phyloP scores from a whole-genome alignment of 208 protist species.

The Trypanosomatidae sp. region DNA sequence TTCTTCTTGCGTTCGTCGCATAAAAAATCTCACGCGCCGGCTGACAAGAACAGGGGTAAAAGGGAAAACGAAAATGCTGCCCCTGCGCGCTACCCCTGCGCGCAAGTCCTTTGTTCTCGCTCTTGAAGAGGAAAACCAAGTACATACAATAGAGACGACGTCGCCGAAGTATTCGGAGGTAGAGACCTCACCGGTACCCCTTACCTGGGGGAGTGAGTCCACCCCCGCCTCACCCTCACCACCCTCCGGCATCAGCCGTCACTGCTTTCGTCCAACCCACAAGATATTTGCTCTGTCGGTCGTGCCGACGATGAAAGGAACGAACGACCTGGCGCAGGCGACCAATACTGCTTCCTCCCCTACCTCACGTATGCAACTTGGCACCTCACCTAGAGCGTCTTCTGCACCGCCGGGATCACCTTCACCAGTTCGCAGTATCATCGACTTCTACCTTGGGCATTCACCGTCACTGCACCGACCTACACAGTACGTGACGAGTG shows the following conservation, averaged over 20 bases:
- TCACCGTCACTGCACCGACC: slow-evolving; percentile 10
- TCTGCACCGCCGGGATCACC: neutral
- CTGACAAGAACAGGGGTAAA: neutral
- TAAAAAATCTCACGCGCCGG: neutral
- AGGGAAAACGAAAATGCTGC: neutral
- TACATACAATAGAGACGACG: neutral
- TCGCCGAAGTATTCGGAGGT: slow-evolving; percentile 6
- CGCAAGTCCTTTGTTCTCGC: neutral
- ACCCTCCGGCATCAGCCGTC: neutral
- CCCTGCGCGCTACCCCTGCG: neutral
- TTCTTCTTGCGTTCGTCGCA: neutral
- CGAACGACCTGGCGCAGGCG: neutral
- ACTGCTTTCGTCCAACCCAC: neutral
- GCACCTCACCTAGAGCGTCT: neutral
- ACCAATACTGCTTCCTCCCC: neutral
- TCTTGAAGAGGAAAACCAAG: neutral
- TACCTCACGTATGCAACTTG: neutral
- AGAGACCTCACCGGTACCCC: slow-evolving; percentile 2
- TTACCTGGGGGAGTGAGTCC: neutral
- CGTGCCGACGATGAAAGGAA: neutral
- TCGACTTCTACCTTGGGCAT: slow-evolving; percentile 18
- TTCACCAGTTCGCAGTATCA: slow-evolving; percentile 7
- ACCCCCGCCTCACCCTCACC: neutral
- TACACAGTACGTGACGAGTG: too few species aligned
- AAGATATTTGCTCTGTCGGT: slow-evolving; percentile 13